These are phyloP conservation scores for Paramecium octaurelia DNA, from an alignment of 73 alveolate species.

Conservation along the genomic window DNA sequence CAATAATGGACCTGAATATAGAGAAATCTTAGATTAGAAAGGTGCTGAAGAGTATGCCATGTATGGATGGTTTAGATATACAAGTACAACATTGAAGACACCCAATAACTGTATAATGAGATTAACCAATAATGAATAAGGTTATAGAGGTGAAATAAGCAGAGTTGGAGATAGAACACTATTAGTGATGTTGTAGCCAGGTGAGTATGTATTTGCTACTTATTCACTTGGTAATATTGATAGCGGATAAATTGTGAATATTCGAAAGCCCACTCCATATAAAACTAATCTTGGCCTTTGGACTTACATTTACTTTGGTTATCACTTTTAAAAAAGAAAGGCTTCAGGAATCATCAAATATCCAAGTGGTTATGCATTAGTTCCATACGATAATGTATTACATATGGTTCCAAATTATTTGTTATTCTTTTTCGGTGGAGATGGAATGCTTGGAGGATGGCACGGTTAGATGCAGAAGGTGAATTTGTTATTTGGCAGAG, in stretches of 20 bases:
- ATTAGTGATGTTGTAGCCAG: conserved; percentile 1
- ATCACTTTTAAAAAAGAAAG: background rate
- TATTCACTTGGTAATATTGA: conserved; percentile 7
- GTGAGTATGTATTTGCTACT: conserved; percentile 43
- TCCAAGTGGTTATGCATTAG: background rate
- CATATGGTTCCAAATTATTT: conserved; percentile 49
- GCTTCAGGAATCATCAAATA: conserved; percentile 9
- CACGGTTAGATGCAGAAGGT: background rate
- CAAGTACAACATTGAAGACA: background rate
- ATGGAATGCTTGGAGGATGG: conserved; percentile 50
- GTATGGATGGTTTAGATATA: conserved; percentile 46
- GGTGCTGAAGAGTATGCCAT: background rate
- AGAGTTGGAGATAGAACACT: conserved; percentile 45
- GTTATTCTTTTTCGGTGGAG: background rate
- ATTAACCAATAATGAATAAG: conserved; percentile 9
- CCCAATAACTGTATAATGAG: background rate
- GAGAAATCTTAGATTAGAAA: background rate
- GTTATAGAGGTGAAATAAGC: conserved; percentile 27
- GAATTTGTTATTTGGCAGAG: background rate
- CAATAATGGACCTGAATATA: background rate
- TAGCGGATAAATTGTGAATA: background rate
- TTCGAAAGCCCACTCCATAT: conserved; percentile 27
- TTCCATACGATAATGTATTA: background rate
- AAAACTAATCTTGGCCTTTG: background rate
- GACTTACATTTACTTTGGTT: conserved; percentile 34